phyloP scores from a whole-genome alignment of 2,329 filamentous ascomycete species.

The Paraphoma sp. region DNA sequence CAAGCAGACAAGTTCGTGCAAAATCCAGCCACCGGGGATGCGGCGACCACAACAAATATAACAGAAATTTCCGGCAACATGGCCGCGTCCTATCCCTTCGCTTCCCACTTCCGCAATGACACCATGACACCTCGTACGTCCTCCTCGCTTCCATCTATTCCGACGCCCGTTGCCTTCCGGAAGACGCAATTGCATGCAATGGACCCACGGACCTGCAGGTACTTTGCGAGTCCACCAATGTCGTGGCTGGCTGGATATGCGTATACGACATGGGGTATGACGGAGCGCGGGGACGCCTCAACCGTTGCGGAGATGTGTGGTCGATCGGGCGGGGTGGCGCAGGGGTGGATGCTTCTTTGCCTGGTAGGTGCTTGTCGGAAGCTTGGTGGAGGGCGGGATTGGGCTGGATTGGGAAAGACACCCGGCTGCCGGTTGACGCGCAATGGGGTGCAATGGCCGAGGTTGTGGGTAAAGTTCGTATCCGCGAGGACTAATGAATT shows the following conservation, averaged over 20 bases:
- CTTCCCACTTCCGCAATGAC: slow-evolving; percentile 9
- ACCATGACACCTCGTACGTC: slow-evolving; percentile 1
- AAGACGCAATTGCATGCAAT: slow-evolving; percentile 10
- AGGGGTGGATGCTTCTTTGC: slow-evolving; percentile 20
- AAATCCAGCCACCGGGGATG: background rate
- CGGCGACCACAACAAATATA: background rate
- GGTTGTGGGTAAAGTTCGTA: no score
- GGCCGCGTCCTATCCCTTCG: slow-evolving; percentile 1
- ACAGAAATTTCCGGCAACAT: background rate
- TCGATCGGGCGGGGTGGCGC: slow-evolving; percentile 26
- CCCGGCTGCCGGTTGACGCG: background rate
- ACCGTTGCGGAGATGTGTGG: slow-evolving; percentile 12
- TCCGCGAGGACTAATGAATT: no score
- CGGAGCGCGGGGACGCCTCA: slow-evolving; percentile 19
- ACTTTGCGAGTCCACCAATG: slow-evolving; percentile 12
- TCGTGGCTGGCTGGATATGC: background rate
- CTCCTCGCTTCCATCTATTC: slow-evolving; percentile 6
- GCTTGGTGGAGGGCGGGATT: slow-evolving; percentile 14
- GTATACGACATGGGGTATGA: slow-evolving; percentile 6
- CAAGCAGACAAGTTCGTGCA: background rate
- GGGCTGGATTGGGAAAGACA: slow-evolving; percentile 20
- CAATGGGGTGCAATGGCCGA: background rate
- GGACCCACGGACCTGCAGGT: background rate
- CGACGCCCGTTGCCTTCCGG: slow-evolving; percentile 3
- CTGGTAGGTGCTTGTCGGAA: slow-evolving; percentile 17